Base-by-base conservation (phyloP, 2,329 filamentous ascomycete genomes). In the Fusarium liriodendri region DNA sequence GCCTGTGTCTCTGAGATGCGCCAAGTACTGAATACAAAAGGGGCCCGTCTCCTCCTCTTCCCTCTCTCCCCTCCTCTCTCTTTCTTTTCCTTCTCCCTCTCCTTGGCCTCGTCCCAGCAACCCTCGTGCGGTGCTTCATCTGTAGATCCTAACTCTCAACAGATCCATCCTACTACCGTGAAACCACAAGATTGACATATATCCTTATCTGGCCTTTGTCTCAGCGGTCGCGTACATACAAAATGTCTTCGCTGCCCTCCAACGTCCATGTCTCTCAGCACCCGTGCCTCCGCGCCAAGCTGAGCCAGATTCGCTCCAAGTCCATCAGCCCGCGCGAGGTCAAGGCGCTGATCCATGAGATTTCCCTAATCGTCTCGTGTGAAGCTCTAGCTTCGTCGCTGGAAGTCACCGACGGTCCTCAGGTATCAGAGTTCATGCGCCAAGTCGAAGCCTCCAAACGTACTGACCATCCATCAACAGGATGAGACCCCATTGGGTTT, bases 271-370 rank as follows among this genome's bases (percentile, higher is more conserved):
- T 98, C 81, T 98, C 95, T 42, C 86, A 86, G 18, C 96, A 98
- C 83, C 96, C 96, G 38, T 97, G 94, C 83, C 88, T 98, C 47
- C 88, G 89, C 78, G 94, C 93, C 77, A 98, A 98, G 87, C 91
- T 98, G 79, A 95, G 94, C 76, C 94, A 97, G 85, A 90, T 98
- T 55, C 93, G 96, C 69, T 97, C 94, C 45, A 87, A 90, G 66
- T 87, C 86, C 47, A 91, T 94, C 60, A 89, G 87, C 68, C 88
- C 94, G 5, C 89, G 91, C 69, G 94, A 98, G 65, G 95, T 94
- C 76, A 95, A 95, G 83, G 84, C 89, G 9, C 87, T 98, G 58
- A 90, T 98, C 70, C 91, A 98, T 81, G 95, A 98, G 73, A 97
- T 98, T 72, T 86, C 94, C 9, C 87, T 94, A 42, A 93, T 98